These are phyloP conservation scores for Blastomyces gilchristii DNA, from an alignment of 2,329 filamentous ascomycete species.

Conservation along the genomic window DNA sequence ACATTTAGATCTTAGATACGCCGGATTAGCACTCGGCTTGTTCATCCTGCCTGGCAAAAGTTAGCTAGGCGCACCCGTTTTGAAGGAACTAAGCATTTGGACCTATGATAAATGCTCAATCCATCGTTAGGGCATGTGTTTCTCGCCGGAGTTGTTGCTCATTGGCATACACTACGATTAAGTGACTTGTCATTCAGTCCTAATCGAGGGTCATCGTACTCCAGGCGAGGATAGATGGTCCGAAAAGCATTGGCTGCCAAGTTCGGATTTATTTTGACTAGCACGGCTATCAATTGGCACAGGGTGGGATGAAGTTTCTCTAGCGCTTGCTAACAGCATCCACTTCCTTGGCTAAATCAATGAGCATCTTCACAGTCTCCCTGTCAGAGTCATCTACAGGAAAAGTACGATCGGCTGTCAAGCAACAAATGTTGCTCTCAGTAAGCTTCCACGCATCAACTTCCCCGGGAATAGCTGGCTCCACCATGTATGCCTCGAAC, in stretches of 20 bases:
- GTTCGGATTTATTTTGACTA: neutral
- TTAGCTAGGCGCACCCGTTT: neutral
- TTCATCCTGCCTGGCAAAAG: neutral
- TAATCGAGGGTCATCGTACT: neutral
- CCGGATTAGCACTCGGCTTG: neutral
- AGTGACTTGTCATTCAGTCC: neutral
- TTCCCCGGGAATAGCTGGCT: neutral
- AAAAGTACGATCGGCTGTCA: neutral
- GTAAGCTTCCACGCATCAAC: neutral
- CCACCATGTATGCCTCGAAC: neutral
- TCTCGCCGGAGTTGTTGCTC: neutral
- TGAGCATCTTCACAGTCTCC: neutral
- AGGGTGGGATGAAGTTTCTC: neutral
- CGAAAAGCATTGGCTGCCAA: neutral
- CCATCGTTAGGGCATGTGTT: neutral
- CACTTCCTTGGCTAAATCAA: neutral
- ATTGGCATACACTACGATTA: neutral
- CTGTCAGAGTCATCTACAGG: neutral
- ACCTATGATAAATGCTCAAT: neutral
- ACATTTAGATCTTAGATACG: neutral
- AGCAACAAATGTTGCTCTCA: neutral
- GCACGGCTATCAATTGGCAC: neutral
- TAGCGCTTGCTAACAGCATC: slow-evolving; percentile 1
- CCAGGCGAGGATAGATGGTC: neutral
- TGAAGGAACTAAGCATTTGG: neutral